Evolutionary conservation across 192 early-diverging fungal species (phyloP), one percentile per base, ranked within the genome.

Genomic region (Backusella tuberculispora): DNA sequence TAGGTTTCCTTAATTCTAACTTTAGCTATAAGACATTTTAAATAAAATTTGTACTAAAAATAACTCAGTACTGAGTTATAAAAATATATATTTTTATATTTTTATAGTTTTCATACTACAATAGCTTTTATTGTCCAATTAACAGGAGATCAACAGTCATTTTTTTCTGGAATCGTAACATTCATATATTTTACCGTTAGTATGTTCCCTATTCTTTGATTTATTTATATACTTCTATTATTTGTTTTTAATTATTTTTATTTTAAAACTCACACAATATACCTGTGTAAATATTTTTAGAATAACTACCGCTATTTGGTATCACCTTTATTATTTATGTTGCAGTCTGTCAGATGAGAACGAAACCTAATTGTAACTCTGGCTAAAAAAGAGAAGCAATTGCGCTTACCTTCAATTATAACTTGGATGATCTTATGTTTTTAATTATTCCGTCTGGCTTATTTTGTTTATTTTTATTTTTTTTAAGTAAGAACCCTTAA

Each of bases 231-330:
- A 34, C 5, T 24, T 53, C 50, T 21, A 53, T 9, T 60, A 60
- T 26, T 26, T 60, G 21, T 26, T 60, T 26, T 26, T 60, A 24
- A 60, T 60, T 50, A 50, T 50, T 60, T 5, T 56, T 60, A 60
- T 60, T 53, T 53, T 53, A 53, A 53, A 53, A 53, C 50, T 53
- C 50, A 53, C n/a, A 19, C 50, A 53, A 21, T 53, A 53, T 53
- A 19, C 48, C 19, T 53, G n/a, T 53, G 50, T 53, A 53, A 53
- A 53, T 53, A 53, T 53, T 60, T 60, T 60, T 60, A 60, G 53
- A 60, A 60, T 21, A 60, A 60, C 53, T 60, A 19, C 53, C 53
- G 53, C 53, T 60, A 60, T 60, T 60, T 60, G 53, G 53, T 60
- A 60, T 60, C 53, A 60, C 53, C 53, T 60, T 60, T 60, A 13